Conservation (phyloP, 306 rosid genomes). For the Begonia fuchsioides region DNA sequence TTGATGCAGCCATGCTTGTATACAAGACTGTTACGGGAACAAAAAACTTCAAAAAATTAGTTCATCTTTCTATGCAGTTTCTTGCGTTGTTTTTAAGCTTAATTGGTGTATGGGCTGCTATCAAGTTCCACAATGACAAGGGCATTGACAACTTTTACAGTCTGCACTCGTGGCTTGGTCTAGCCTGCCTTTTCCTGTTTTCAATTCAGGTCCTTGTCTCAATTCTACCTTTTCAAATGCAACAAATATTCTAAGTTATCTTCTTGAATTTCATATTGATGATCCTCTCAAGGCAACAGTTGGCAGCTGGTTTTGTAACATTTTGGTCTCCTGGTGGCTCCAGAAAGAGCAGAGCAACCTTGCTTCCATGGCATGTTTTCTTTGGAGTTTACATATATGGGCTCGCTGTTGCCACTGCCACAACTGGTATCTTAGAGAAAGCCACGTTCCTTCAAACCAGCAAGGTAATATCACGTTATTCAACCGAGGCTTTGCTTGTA, state of each 20-base stretch:
- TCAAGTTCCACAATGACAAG: constrained; percentile 86
- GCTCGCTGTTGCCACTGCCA: constrained; percentile 73
- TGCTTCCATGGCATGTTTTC: constrained; percentile 83
- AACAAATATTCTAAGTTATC: no score
- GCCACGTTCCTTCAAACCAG: constrained; percentile 56
- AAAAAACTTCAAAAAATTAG: constrained; percentile 47
- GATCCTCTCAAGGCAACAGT: constrained; percentile 18
- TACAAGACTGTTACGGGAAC: constrained; percentile 82
- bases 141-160: constrained; percentile 98
- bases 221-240: not conserved
- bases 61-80: constrained; percentile 64
- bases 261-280: no score
- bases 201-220: constrained; percentile 47
- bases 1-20: constrained; percentile 75
- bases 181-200: constrained; percentile 67
- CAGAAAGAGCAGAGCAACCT: constrained; percentile 43
- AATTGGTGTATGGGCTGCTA: constrained; percentile 84
- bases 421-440: constrained; percentile 81
- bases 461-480: constrained; percentile 33
- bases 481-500: constrained; percentile 49
- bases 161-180: constrained; percentile 93
- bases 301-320: constrained; percentile 75
- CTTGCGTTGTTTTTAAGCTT: constrained; percentile 57
- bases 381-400: constrained; percentile 67
- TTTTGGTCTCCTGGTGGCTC: constrained; percentile 94